Evolutionary conservation across 768 basidiomycete species (phyloP).

Genomic region (Kwoniella mangroviensis): DNA sequence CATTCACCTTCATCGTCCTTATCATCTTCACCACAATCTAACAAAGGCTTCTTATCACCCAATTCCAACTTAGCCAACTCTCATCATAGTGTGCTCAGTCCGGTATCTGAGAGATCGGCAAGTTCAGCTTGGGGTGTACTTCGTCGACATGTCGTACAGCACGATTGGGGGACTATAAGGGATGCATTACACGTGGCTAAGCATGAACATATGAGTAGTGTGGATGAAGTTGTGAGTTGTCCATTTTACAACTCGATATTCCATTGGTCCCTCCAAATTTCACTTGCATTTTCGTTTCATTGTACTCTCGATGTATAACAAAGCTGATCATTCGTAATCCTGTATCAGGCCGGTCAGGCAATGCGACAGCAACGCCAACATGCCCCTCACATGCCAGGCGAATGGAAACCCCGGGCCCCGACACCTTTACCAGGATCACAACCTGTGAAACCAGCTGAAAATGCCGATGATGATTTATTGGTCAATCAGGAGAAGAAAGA

Average conservation of each 20-base stretch:
- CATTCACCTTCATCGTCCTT: slow-evolving; percentile 23
- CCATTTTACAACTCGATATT: background rate
- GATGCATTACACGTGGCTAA: slow-evolving; percentile 66
- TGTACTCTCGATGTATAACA: too few relatives aligned
- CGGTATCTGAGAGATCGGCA: slow-evolving; percentile 20
- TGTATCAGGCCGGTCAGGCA: slow-evolving; percentile 21
- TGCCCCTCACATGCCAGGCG: slow-evolving; percentile 18
- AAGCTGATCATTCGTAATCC: background rate
- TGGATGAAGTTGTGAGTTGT: slow-evolving; percentile 68
- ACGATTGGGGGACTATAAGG: slow-evolving; percentile 52
- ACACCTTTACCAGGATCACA: background rate
- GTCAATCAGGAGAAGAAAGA: slow-evolving; percentile 35
- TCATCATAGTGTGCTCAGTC: slow-evolving; percentile 11
- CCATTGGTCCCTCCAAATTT: too few relatives aligned
- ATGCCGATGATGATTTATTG: slow-evolving; percentile 16
- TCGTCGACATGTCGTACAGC: slow-evolving; percentile 62
- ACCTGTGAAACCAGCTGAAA: slow-evolving; percentile 1
- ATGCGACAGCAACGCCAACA: slow-evolving; percentile 18
- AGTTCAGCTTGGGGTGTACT: slow-evolving; percentile 27
- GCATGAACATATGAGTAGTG: slow-evolving; percentile 75
- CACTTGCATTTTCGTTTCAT: too few relatives aligned
- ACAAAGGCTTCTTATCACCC: slow-evolving; percentile 15
- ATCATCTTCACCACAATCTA: slow-evolving; percentile 22
- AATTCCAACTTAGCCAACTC: background rate
- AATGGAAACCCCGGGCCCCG: slow-evolving; percentile 10